phyloP scores from a whole-genome alignment of 495 filamentous ascomycete species.

The Penicillium riverlandense region DNA sequence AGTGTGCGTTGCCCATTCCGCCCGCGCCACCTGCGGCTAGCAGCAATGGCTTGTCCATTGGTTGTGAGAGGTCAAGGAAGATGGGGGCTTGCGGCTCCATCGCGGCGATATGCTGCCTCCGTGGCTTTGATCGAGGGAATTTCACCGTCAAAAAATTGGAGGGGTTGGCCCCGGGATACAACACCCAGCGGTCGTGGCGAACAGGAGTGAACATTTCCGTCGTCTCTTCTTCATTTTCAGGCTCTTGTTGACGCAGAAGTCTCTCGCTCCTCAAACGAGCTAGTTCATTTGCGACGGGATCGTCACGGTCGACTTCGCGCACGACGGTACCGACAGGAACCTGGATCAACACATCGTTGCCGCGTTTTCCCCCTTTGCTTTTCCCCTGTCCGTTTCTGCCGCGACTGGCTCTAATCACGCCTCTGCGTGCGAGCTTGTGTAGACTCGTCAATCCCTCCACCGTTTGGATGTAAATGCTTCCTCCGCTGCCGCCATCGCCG shows the following conservation, averaged over 20 bases:
- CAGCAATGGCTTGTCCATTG: constrained; percentile 78
- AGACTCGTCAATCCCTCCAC: constrained; percentile 83
- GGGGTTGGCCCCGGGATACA: constrained; percentile 69
- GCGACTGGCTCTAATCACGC: constrained; percentile 66
- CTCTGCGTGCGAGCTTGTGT: constrained; percentile 79
- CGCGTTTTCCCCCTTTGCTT: constrained; percentile 67
- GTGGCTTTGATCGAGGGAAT: constrained; percentile 54
- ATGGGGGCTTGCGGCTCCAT: constrained; percentile 65
- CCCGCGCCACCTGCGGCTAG: constrained; percentile 85
- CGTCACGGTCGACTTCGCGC: constrained; percentile 67
- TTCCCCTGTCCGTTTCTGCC: constrained; percentile 86
- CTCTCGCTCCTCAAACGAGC: constrained; percentile 21
- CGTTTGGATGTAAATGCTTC: constrained; percentile 90
- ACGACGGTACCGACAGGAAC: constrained; percentile 93
- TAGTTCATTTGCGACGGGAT: constrained; percentile 65
- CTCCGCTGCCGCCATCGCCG: constrained; percentile 86
- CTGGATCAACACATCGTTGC: constrained; percentile 78
- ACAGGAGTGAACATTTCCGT: constrained; percentile 20
- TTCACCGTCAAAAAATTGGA: constrained; percentile 55
- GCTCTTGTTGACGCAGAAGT: constrained; percentile 15
- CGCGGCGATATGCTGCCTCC: constrained; percentile 47
- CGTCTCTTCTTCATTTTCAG: constrained; percentile 16
- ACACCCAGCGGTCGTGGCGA: constrained; percentile 67
- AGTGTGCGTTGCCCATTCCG: constrained; percentile 90
- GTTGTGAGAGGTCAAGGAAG: constrained; percentile 70